These are phyloP conservation scores for Aquilaria sinensis DNA, from an alignment of 345 rosid genomes.

Conservation along the genomic window DNA sequence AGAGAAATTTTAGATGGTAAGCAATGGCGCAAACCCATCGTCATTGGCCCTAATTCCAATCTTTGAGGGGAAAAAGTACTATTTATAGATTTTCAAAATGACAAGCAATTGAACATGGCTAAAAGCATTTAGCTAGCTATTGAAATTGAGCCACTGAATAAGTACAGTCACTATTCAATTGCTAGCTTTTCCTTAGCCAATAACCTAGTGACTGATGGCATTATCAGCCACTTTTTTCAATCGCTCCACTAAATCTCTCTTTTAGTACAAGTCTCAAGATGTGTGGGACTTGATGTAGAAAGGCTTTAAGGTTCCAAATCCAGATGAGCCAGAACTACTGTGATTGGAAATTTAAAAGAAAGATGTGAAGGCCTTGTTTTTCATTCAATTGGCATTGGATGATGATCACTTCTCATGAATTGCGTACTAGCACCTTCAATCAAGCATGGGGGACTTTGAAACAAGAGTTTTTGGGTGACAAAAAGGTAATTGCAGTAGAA, in stretches of 20 bases:
- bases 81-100: conserved; percentile 1
- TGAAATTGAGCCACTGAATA: too few relatives aligned
- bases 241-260: too few relatives aligned
- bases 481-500: background rate
- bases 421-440: too few relatives aligned
- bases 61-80: background rate
- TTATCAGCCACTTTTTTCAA: too few relatives aligned
- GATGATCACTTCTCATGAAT: background rate
- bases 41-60: background rate
- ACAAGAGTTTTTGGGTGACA: too few relatives aligned
- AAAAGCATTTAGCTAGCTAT: too few relatives aligned
- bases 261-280: background rate
- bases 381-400: conserved; percentile 2
- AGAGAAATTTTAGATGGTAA: background rate
- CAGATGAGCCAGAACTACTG: background rate
- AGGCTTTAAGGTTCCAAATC: background rate
- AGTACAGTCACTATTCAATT: too few relatives aligned
- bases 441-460: too few relatives aligned
- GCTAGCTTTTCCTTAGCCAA: too few relatives aligned
- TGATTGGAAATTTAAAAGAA: background rate
- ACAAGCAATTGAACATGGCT: background rate
- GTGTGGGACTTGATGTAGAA: background rate
- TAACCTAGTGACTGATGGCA: too few relatives aligned
- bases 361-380: conserved; percentile 3
- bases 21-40: background rate